phyloP scores from a whole-genome alignment of 192 early-diverging fungal genomes.

The Obelidium mucronatum region DNA sequence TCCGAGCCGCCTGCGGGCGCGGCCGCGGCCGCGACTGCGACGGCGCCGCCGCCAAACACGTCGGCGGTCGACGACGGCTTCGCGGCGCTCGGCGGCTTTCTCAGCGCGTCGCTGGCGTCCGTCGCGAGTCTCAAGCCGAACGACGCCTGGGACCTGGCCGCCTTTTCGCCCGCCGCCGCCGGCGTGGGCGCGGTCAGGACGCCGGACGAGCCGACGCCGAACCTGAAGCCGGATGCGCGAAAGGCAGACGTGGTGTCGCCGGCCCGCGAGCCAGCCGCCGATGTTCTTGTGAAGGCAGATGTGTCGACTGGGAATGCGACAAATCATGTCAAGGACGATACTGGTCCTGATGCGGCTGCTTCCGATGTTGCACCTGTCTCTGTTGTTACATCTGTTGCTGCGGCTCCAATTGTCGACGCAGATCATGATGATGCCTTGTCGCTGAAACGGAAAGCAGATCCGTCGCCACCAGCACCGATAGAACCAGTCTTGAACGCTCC shows the following conservation, averaged over 20 bases:
- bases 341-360: background rate
- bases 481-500: too few relatives aligned
- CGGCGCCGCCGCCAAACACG: background rate
- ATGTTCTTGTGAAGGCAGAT: too few relatives aligned
- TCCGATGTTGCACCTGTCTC: background rate
- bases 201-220: background rate
- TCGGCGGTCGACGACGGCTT: background rate
- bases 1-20: background rate
- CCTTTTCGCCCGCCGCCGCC: conserved; percentile 8
- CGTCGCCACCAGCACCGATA: too few relatives aligned
- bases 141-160: too few relatives aligned
- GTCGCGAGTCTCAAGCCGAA: background rate
- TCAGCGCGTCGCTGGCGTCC: conserved; percentile 14
- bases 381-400: background rate
- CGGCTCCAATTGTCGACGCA: background rate
- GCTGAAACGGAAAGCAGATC: too few relatives aligned
- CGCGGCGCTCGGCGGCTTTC: background rate
- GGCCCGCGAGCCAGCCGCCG: too few relatives aligned
- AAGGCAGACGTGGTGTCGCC: background rate
- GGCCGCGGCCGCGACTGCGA: background rate
- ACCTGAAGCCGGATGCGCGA: too few relatives aligned
- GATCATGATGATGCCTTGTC: too few relatives aligned
- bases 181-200: background rate
- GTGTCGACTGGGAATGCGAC: background rate
- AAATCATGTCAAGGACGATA: background rate